These are phyloP conservation scores for Chrysoporthe austroafricana DNA, from an alignment of 2,329 filamentous ascomycete genomes.

Conservation along the genomic window DNA sequence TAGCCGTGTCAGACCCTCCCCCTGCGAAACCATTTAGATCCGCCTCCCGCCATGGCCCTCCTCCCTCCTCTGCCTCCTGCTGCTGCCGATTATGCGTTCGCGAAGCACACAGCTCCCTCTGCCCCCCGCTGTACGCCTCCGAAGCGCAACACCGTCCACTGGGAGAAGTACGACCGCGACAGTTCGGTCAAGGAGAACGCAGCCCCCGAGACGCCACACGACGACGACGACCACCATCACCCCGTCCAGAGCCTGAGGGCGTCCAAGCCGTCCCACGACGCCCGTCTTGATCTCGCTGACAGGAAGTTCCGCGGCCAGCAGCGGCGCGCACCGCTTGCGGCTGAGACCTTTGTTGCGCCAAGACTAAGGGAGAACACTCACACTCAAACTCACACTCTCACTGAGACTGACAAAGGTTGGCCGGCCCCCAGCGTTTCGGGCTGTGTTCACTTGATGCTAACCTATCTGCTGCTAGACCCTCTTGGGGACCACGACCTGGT, in stretches of 20 bases:
- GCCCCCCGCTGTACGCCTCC: background rate
- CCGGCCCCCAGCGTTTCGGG: background rate
- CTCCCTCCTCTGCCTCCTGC: constrained; percentile 16
- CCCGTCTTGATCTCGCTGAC: constrained; percentile 18
- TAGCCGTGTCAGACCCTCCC: constrained; percentile 3
- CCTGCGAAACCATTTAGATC: constrained; percentile 13
- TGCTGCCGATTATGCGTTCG: constrained; percentile 13
- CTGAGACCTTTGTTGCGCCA: constrained; percentile 28
- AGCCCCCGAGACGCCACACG: constrained; percentile 6
- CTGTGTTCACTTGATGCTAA: background rate
- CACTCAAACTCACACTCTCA: background rate
- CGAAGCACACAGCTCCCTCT: constrained; percentile 21
- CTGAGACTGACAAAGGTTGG: constrained; percentile 16
- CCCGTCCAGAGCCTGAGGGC: constrained; percentile 1
- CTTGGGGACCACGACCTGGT: constrained; percentile 26
- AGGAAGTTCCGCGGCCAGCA: constrained; percentile 26
- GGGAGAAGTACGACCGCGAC: constrained; percentile 15
- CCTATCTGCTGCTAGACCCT: constrained; percentile 11
- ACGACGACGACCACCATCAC: background rate
- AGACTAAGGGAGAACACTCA: background rate
- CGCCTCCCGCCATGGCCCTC: constrained; percentile 14
- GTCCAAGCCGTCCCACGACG: constrained; percentile 2
- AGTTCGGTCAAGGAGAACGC: constrained; percentile 19
- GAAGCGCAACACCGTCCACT: constrained; percentile 26
- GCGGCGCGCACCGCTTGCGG: constrained; percentile 19